Percentiles rank a stretch among this genome's conserved stretches.
These are phyloP conservation scores for Juncus inflexus DNA, from an alignment of 176 grass and related monocot genomes.

Conservation along the genomic window DNA sequence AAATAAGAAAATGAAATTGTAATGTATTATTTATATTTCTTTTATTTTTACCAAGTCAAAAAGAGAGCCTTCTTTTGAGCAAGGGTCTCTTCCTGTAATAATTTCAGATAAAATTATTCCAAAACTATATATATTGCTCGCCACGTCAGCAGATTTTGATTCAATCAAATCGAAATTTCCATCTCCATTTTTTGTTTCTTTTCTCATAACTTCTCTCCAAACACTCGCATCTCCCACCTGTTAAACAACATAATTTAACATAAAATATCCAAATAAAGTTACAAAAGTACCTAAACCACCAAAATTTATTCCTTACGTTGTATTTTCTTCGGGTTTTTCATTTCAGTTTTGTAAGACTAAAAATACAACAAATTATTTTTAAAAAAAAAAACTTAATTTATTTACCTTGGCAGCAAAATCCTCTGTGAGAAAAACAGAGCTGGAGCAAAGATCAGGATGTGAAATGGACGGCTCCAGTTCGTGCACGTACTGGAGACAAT, in stretches of 20 bases:
- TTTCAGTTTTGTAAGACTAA: background rate
- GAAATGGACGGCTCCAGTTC: constrained; percentile 52
- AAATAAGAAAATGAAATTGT: background rate
- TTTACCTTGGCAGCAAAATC: constrained; percentile 72
- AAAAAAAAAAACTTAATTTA: constrained; percentile 40
- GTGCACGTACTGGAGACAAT: constrained; percentile 74
- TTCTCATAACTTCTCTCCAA: constrained; percentile 22
- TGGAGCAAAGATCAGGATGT: constrained; percentile 45
- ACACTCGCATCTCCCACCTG: constrained; percentile 6
- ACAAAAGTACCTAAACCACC: background rate
- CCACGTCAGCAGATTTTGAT: constrained; percentile 17
- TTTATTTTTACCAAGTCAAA: constrained; percentile 17
- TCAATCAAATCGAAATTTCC: constrained; percentile 3
- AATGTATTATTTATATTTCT: background rate
- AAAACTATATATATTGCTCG: constrained; percentile 46
- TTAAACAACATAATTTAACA: background rate
- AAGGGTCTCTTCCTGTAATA: constrained; percentile 45
- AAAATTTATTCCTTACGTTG: too few species aligned
- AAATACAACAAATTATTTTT: background rate
- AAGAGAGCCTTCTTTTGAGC: constrained; percentile 42
- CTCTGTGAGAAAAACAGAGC: constrained; percentile 69
- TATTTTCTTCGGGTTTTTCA: too few species aligned
- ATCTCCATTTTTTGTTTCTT: constrained; percentile 4
- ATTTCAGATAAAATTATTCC: constrained; percentile 70
- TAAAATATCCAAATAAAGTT: background rate